Evolutionary conservation across 192 early-diverging fungal species (phyloP).

Genomic region (Coemansia sp.): DNA sequence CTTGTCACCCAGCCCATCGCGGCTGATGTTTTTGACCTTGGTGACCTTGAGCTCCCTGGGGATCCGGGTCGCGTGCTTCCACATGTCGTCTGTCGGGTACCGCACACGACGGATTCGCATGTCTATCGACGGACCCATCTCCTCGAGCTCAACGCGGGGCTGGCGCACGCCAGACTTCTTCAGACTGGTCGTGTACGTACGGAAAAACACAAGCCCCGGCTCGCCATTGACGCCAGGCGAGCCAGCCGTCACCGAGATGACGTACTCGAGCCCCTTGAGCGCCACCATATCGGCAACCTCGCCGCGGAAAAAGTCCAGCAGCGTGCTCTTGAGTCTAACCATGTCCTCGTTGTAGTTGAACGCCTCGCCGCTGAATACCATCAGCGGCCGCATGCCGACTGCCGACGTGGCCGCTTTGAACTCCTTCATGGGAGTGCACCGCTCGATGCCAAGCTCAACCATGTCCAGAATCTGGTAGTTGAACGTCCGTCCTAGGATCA

Average conservation of each 20-base stretch:
- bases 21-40: constrained; percentile 91
- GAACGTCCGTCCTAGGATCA: constrained; percentile 89
- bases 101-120: constrained; percentile 73
- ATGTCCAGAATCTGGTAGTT: constrained; percentile 93
- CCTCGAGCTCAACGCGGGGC: constrained; percentile 87
- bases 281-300: constrained; percentile 73
- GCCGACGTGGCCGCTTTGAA: constrained; percentile 75
- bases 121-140: constrained; percentile 91
- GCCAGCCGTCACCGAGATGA: constrained; percentile 79
- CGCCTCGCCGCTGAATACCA: constrained; percentile 88
- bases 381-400: constrained; percentile 82
- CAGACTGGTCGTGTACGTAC: constrained; percentile 77
- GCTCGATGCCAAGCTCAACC: constrained; percentile 87
- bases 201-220: constrained; percentile 69
- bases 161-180: constrained; percentile 85
- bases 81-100: constrained; percentile 73
- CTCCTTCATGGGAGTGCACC: constrained; percentile 65
- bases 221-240: constrained; percentile 61
- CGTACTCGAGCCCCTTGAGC: constrained; percentile 84
- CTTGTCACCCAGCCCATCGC: constrained; percentile 89
- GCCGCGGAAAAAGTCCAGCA: constrained; percentile 89
- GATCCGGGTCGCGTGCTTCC: constrained; percentile 77
- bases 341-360: constrained; percentile 73
- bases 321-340: constrained; percentile 74
- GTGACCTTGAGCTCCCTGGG: constrained; percentile 74